Evolutionary conservation across 306 rosid genomes (phyloP), one percentile per base, ranked within the genome.

Genomic region (Cyclanthera cordifolia): DNA sequence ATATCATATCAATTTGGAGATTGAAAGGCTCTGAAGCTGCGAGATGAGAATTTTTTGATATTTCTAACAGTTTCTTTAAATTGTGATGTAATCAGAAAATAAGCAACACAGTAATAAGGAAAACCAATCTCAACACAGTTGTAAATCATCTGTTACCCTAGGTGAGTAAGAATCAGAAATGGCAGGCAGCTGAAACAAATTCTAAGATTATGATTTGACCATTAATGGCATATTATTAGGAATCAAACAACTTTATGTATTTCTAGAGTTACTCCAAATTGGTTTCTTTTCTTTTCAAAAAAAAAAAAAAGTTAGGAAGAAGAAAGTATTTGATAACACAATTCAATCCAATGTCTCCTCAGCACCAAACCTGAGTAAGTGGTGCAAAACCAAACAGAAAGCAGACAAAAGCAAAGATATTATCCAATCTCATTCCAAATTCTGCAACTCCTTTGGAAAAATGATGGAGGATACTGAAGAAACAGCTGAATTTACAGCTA

Each of bases 321-420:
- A 47, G 19, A 47, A 25, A 47, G 81, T 74, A 76, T 70, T 68
- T 74, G 82, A 89, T 85, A 95, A 89, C 85, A 50, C 79, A 61
- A 61, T n/a, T n/a, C n/a, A n/a, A 82, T 59, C 83, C 83, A 77
- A 27, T 85, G 84, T 81, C 88, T 84, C 78, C 58, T 59, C 75
- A 81, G 87, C 82, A 83, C 86, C 81, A 72, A 81, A 50, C 73
- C 56, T 69, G 17, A 69, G 7, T 34, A 34, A 52, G 5, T 32
- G 37, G 37, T 32, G 37, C 4, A 32, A 32, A 32, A 1, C 37
- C 37, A 34, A 25, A 37, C 17, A 19, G 41, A 21, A 49, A 71
- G 45, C 61, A 67, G 50, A 25, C 39, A 16, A 21, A 20, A 32
- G 8, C 11, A 52, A 13, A 70, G 16, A 53, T 19, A 69, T 27